phyloP scores from a whole-genome alignment of 805 yeast genomes.

The Blastobotrys robertii region DNA sequence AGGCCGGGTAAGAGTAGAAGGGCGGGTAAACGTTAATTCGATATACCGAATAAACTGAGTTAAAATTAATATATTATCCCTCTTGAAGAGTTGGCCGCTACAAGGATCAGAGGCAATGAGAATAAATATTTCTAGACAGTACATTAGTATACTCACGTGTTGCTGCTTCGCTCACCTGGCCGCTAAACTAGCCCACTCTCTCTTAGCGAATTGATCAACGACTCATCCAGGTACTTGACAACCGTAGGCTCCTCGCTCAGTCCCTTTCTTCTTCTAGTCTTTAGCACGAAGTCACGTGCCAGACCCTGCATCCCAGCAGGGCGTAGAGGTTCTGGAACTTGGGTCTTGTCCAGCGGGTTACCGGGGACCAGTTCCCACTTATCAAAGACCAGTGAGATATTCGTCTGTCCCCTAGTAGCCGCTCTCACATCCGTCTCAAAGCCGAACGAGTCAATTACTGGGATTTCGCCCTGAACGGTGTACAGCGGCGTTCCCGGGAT shows the following conservation, averaged over 20 bases:
- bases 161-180: no score
- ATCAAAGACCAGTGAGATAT: slow-evolving; percentile 54
- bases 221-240: slow-evolving; percentile 56
- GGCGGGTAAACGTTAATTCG: no score
- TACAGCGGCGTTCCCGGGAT: slow-evolving; percentile 67
- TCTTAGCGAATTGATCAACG: slow-evolving; percentile 43
- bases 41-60: no score
- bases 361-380: slow-evolving; percentile 83
- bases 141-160: no score
- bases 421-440: slow-evolving; percentile 77
- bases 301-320: slow-evolving; percentile 63
- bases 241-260: slow-evolving; percentile 62
- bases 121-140: no score
- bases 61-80: no score
- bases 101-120: no score
- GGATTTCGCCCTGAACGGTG: slow-evolving; percentile 54
- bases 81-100: no score
- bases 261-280: slow-evolving; percentile 85
- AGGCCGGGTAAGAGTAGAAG: slow-evolving; percentile 20
- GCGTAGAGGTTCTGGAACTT: slow-evolving; percentile 54
- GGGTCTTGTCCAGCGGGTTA: slow-evolving; percentile 69
- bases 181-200: slow-evolving; percentile 42
- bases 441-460: slow-evolving; percentile 86
- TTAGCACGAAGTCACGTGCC: slow-evolving; percentile 82
- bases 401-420: slow-evolving; percentile 69